Percentiles rank a stretch among this genome's conserved stretches.
These are phyloP conservation scores for Cymbopogon flexuosus DNA, from an alignment of 202 grass and related monocot genomes.

Conservation along the genomic window DNA sequence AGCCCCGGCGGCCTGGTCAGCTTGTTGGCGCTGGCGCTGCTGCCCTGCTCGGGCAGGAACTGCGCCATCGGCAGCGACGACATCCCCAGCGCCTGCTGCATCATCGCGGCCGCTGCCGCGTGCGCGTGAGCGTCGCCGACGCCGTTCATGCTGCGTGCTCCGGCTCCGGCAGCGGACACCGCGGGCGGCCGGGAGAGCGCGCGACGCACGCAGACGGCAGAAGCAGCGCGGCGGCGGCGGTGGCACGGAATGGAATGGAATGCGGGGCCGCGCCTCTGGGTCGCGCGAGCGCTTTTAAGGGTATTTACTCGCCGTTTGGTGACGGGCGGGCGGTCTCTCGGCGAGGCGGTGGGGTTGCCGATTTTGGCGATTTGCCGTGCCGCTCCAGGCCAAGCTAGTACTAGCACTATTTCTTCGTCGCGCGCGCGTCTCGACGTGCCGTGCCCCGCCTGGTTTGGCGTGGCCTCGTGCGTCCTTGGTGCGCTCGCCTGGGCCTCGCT, in stretches of 20 bases:
- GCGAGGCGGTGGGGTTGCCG: not conserved
- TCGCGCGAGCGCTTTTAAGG: conserved; percentile 29
- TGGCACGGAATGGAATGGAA: not conserved
- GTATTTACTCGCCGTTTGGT: conserved; percentile 35
- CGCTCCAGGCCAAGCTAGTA: not conserved
- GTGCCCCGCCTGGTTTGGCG: too few species aligned
- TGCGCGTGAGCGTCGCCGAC: too few species aligned
- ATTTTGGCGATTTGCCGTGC: not conserved
- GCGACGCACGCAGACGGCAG: not conserved
- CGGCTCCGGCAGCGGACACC: too few species aligned
- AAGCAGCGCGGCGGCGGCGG: not conserved
- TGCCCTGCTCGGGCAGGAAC: too few species aligned
- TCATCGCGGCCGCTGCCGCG: too few species aligned
- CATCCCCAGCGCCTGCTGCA: too few species aligned
- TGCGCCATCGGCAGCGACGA: too few species aligned
- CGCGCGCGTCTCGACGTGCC: too few species aligned
- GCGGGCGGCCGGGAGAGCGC: not conserved
- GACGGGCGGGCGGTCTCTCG: not conserved
- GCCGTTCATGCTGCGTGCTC: too few species aligned
- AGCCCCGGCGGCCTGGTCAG: too few species aligned
- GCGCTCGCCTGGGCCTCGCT: not conserved
- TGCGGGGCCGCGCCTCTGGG: not conserved
- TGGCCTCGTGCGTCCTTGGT: not conserved
- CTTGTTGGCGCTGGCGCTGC: too few species aligned
- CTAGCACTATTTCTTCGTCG: too few species aligned